Evolutionary conservation across 1,284 basidiomycete species (phyloP), one percentile per base, ranked within the genome.

Genomic region (Sphagnurus paluster): DNA sequence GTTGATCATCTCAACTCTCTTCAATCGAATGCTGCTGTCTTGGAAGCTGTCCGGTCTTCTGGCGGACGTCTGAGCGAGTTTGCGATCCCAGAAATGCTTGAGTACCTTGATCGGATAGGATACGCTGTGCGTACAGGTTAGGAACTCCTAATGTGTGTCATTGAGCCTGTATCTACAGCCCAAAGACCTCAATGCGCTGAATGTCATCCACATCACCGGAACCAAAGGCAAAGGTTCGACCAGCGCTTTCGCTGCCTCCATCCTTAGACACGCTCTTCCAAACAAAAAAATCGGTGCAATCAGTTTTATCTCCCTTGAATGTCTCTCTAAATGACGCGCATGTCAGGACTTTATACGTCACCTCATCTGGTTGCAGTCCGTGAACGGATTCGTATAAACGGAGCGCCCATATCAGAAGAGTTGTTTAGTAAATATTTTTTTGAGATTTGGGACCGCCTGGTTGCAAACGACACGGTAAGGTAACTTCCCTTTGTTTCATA

Each of bases 191-290:
- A 95, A 99, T 65, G 70, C 71, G 38, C 75, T 99, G 52, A 97
- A 98, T 66, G 93, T 95, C 45, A 81, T 99, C 25, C 97, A 99
- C 71, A 87, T 99, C 60, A 96, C 97, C 10, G 97, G 97, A 2
- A 99, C 97, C 4, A 99, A 99, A 69, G 97, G 97, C 36, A 99
- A 99, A 66, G 97, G 97, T 2, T 98, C 94, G 2, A 97, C 97
- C 0, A 93, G 90, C 48, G 96, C 97, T 2, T 99, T 99, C 59
- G 79, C 81, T 2, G 85, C 92, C 63, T 89, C 85, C 5, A 80
- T 90, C 43, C 66, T 92, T 45, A 79, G 84, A 23, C 74, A 78
- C 54, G 66, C 74, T 6, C 76, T 67, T 53, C 88, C 88, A 4
- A 68, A 75, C 2, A 86, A 82, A 78, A 90, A 82, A 71, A 76